Evolutionary conservation across 352 stramenopile genomes (phyloP), one percentile per base, ranked within the genome.

Genomic region (Phytopythium boreale): DNA sequence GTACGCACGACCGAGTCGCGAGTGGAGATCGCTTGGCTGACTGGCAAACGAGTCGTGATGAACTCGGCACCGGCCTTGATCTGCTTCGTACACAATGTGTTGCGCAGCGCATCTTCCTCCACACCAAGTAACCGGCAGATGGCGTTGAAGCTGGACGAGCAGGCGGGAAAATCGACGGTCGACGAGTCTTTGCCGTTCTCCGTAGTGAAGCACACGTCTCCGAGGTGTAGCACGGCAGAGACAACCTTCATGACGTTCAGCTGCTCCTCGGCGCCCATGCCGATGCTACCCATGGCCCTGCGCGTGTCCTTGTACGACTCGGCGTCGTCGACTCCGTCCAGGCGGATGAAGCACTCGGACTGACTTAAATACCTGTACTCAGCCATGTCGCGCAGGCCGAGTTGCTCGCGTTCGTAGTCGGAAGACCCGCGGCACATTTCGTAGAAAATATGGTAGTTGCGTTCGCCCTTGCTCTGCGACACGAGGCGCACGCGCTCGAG

Each of bases 401-500:
- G 67, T 53, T 77, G 64, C 22, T 81, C 55, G 14, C 82, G 81
- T 34, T 95, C 82, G 17, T 72, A 65, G 20, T 58, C 71, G 2
- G 76, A 90, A 2, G 83, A 86, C 17, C 94, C 94, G n/a, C 76
- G 71, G 67, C 88, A 81, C 63, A 98, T 80, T 72, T 99, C 95
- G 70, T 99, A 99, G 64, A 99, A 99, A 61, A 99, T 97, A 69
- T 99, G 97, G 74, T 98, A 99, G 62, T 97, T 98, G 34, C 97
- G 90, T 68, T 99, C 97, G 8, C 91, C 92, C n/a, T 95, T 86
- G 43, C 82, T 84, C 49, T 98, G 95, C 2, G 84, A 92, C 29
- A 99, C 90, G 5, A 99, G 74, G 19, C 96, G 85, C 12, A 98
- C 93, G 59, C 98, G 98, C 71, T 99, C 97, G 7, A 99, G 71